A percentile compares a stretch with the other conserved stretches of the same genome.
phyloP scores from a whole-genome alignment of 2,329 filamentous ascomycete species.

The Rhynchosporium graminicola region DNA sequence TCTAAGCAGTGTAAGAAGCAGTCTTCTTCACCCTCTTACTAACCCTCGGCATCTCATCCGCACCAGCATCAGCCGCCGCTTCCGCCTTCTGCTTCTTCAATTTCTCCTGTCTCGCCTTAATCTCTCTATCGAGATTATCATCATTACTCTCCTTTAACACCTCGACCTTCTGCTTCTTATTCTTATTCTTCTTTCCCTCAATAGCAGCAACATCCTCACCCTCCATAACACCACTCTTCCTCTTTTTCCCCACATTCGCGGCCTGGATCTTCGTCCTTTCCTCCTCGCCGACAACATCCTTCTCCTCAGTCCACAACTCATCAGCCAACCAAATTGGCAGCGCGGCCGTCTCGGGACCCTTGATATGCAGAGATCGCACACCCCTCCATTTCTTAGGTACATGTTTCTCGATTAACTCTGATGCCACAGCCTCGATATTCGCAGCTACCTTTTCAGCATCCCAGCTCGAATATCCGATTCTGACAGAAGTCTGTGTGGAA shows the following conservation, averaged over 20 bases:
- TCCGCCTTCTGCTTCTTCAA: constrained; percentile 43
- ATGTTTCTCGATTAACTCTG: constrained; percentile 72
- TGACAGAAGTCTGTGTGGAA: constrained; percentile 76
- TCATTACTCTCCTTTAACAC: constrained; percentile 38
- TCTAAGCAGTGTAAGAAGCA: constrained; percentile 28
- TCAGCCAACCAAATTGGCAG: constrained; percentile 94
- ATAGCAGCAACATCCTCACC: constrained; percentile 37
- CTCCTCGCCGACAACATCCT: constrained; percentile 66
- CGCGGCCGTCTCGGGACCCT: constrained; percentile 83
- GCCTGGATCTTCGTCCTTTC: constrained; percentile 44
- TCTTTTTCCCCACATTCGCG: constrained; percentile 61
- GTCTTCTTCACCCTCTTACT: constrained; percentile 36
- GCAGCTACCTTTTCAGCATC: constrained; percentile 73
- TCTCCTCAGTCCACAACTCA: constrained; percentile 83
- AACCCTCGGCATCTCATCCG: constrained; percentile 34
- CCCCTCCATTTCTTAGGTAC: constrained; percentile 87
- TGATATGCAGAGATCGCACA: constrained; percentile 82
- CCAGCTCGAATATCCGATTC: constrained; percentile 76
- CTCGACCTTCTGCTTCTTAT: constrained; percentile 44
- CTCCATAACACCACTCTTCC: constrained; percentile 42
- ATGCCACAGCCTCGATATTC: constrained; percentile 75
- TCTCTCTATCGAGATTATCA: constrained; percentile 41
- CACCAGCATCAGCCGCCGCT: constrained; percentile 34
- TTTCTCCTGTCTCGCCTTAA: constrained; percentile 40
- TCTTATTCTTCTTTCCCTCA: constrained; percentile 38